Conservation (phyloP, 2,329 filamentous ascomycete genomes). For the Fusarium pseudograminearum region DNA sequence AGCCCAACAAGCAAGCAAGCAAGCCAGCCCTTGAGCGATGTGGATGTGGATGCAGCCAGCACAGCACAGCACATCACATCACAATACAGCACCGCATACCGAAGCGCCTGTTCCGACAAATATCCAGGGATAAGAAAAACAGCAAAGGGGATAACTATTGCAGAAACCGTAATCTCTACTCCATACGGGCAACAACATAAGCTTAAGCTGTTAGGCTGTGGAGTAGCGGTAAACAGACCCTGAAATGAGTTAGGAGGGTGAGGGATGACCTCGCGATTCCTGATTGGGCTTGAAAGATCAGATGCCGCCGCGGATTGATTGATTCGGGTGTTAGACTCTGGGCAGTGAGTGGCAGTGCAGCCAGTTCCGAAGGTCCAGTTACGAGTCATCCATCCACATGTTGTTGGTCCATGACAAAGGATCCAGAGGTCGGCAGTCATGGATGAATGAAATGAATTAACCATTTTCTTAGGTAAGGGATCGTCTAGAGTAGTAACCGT, state of each 20-base stretch:
- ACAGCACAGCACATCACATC: background rate
- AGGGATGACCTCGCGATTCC: conserved; percentile 24
- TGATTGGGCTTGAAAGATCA: conserved; percentile 18
- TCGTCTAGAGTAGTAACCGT: background rate
- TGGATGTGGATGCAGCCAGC: background rate
- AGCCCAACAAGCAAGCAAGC: background rate
- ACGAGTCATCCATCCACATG: background rate
- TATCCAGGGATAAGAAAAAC: conserved; percentile 6
- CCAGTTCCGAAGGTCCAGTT: background rate
- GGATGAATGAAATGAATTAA: background rate
- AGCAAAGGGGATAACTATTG: background rate
- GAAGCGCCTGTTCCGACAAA: conserved; percentile 18
- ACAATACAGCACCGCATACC: background rate
- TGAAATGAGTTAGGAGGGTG: conserved; percentile 13
- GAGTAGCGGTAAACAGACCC: conserved; percentile 40
- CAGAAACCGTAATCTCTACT: background rate
- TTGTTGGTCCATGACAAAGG: background rate
- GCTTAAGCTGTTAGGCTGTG: conserved; percentile 17
- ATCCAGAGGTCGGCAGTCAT: background rate
- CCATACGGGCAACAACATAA: conserved; percentile 4
- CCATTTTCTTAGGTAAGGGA: background rate
- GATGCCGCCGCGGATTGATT: background rate
- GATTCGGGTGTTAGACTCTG: background rate
- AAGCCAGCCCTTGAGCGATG: conserved; percentile 14
- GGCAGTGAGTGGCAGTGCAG: conserved; percentile 29